A percentile compares a stretch with the other conserved stretches of the same genome.
phyloP scores from a whole-genome alignment of 192 early-diverging fungal genomes.

The Entomortierella chlamydospora region DNA sequence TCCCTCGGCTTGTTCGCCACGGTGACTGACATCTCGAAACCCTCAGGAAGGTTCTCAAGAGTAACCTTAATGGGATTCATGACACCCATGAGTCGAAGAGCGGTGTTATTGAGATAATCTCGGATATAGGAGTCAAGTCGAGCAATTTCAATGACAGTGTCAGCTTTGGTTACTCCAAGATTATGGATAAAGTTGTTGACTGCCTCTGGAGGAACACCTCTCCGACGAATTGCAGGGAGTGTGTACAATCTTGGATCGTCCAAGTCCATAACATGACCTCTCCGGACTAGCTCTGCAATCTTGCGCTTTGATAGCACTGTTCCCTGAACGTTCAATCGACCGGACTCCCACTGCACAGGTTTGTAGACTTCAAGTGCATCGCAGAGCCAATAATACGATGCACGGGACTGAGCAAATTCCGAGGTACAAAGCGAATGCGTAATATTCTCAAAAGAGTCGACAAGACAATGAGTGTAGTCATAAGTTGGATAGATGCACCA shows the following conservation, averaged over 20 bases:
- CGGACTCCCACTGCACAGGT: constrained; percentile 99
- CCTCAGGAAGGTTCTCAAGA: constrained; percentile 89
- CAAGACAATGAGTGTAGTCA: constrained; percentile 99
- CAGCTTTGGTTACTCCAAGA: constrained; percentile 88
- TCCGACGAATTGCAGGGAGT: constrained; percentile 91
- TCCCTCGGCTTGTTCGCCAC: constrained; percentile 93
- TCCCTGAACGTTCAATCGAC: constrained; percentile 91
- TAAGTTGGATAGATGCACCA: constrained; percentile 99
- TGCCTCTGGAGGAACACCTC: constrained; percentile 96
- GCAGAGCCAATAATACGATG: constrained; percentile 99
- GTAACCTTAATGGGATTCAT: constrained; percentile 90
- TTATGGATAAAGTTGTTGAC: constrained; percentile 98
- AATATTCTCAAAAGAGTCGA: constrained; percentile 99
- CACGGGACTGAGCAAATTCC: constrained; percentile 94
- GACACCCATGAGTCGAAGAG: constrained; percentile 94
- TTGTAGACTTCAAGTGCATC: constrained; percentile 99
- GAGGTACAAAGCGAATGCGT: constrained; percentile 98
- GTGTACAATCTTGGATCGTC: constrained; percentile 99
- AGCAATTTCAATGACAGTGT: constrained; percentile 83
- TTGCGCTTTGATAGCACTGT: constrained; percentile 98
- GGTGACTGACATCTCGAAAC: constrained; percentile 78
- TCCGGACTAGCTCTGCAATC: constrained; percentile 90
- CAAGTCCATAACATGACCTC: constrained; percentile 84
- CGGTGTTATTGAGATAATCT: constrained; percentile 91
- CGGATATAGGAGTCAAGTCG: constrained; percentile 96